Base-by-base conservation (phyloP, 2,329 filamentous ascomycete genomes). In the Fusarium camptoceras region DNA sequence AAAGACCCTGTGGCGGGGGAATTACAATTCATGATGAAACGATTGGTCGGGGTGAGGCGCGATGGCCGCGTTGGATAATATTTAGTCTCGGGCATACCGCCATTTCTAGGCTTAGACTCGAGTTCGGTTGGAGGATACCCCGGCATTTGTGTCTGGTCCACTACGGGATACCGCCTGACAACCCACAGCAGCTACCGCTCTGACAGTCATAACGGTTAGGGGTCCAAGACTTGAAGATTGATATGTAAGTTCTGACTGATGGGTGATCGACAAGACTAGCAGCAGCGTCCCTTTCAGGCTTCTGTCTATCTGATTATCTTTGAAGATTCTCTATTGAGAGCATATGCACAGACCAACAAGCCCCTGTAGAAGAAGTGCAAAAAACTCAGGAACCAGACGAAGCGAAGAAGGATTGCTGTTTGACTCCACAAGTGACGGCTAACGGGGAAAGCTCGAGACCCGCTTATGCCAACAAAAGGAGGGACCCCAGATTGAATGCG, bases 31-130 rank as follows among this genome's bases (percentile, higher is more conserved):
- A 31, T 62, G 4, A 16, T 18, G 8, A 30, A 24, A 11, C 57
- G 53, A 70, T 70, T 70, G 66, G 66, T 31, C 25, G 10, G n/a
- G 24, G 28, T 27, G 58, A 63, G 25, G 60, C 59, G 58, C 59
- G 60, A 55, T 63, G 41, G 1, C 27, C 48, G 60, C 58, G 24
- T 37, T 42, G 31, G 31, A 37, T 37, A 48, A 63, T 63, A 28
- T 18, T 31, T 64, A 64, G 59, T 28, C 25, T 70, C 66, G 59
- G 66, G 12, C 51, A 50, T 54, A 62, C 55, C 54, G 55, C 66
- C 66, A 41, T 55, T 70, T 70, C 43, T 31, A 56, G 66, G 15
- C 11, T 43, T 64, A 54, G 43, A 37, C 46, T 34, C 18, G 22
- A 27, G 1, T 9, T 56, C 43, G 59, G 24, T 41, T 61, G 14